These are phyloP conservation scores for Termitomyces sp. DNA, from an alignment of 768 basidiomycete species.

Conservation along the genomic window DNA sequence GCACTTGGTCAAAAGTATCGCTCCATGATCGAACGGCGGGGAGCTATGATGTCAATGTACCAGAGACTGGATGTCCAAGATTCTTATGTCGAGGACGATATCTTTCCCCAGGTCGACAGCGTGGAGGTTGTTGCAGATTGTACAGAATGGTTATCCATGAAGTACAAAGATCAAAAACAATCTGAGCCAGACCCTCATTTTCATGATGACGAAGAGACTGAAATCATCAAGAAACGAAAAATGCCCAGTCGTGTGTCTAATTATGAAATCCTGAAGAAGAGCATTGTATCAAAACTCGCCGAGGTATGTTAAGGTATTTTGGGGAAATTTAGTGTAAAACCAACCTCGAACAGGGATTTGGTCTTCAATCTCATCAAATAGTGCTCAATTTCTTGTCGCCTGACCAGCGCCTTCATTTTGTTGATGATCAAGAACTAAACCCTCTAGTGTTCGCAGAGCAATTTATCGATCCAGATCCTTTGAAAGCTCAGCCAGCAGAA, in stretches of 20 bases:
- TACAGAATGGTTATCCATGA: conserved; percentile 86
- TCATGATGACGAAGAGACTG: conserved; percentile 62
- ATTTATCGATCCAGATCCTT: conserved; percentile 67
- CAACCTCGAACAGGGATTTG: conserved; percentile 61
- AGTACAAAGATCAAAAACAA: conserved; percentile 72
- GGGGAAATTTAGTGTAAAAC: background rate
- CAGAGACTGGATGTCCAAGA: conserved; percentile 63
- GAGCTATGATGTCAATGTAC: conserved; percentile 59
- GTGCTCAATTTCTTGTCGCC: conserved; percentile 76
- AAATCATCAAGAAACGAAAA: conserved; percentile 60
- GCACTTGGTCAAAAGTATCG: conserved; percentile 87
- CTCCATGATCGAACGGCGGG: conserved; percentile 72
- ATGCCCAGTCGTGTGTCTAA: conserved; percentile 79
- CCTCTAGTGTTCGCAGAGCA: conserved; percentile 84
- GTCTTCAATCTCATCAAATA: conserved; percentile 74
- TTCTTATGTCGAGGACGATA: conserved; percentile 69
- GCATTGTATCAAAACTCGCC: conserved; percentile 69
- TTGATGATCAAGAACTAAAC: conserved; percentile 76
- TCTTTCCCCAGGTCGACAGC: conserved; percentile 63
- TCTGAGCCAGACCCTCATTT: conserved; percentile 58
- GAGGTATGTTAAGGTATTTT: conserved; percentile 44
- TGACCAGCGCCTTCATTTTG: conserved; percentile 52
- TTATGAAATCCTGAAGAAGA: conserved; percentile 82
- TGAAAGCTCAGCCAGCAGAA: conserved; percentile 52
- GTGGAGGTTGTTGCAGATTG: conserved; percentile 90